These are phyloP conservation scores for Avena atlantica DNA, from an alignment of 176 grass and related monocot species.

Conservation along the genomic window DNA sequence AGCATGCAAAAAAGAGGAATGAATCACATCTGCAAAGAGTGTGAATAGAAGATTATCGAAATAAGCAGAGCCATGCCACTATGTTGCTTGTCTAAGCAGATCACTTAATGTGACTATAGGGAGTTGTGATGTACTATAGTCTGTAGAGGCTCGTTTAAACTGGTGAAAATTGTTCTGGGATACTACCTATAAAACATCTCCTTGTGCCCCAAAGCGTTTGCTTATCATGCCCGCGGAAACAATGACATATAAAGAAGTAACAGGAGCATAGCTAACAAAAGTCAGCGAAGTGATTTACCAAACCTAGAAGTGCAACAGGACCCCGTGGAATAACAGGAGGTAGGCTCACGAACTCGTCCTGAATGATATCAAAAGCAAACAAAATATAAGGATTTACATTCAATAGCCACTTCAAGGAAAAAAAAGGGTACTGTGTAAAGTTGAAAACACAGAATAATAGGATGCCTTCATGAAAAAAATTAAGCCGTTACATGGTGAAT, in stretches of 20 bases:
- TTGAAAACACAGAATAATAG: background rate
- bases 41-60: slow-evolving; percentile 5
- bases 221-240: no score
- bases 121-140: background rate
- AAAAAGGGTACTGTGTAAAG: background rate
- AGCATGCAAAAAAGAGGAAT: slow-evolving; percentile 4
- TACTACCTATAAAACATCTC: background rate
- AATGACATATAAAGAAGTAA: no score
- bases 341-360: slow-evolving; percentile 92
- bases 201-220: no score
- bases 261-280: background rate
- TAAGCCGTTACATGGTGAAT: background rate
- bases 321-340: slow-evolving; percentile 76
- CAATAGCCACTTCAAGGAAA: background rate
- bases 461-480: background rate
- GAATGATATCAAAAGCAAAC: slow-evolving; percentile 31
- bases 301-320: slow-evolving; percentile 92
- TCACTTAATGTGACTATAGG: background rate
- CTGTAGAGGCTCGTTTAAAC: background rate
- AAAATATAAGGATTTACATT: slow-evolving; percentile 7
- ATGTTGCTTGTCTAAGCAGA: slow-evolving; percentile 3
- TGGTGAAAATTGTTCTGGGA: background rate
- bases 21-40: background rate
- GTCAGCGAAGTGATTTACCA: slow-evolving; percentile 64
- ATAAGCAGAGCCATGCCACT: background rate